Conservation (phyloP, 768 basidiomycete species). For the Bullera alba region DNA sequence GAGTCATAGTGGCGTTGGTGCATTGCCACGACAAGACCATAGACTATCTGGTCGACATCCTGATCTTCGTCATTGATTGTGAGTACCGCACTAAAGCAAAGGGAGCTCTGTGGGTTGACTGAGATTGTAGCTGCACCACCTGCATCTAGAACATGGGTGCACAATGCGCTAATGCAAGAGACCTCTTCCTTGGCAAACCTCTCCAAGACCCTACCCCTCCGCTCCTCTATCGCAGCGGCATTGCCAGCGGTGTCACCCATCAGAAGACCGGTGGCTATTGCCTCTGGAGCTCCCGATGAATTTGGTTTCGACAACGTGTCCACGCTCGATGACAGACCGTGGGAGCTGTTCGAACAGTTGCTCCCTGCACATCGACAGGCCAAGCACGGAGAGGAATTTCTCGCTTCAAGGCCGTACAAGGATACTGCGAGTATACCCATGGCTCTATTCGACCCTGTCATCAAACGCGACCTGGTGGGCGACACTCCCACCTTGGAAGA, state of each 20-base stretch:
- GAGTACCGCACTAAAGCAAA: conserved; percentile 1
- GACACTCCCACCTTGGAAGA: neutral
- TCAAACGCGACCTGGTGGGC: conserved; percentile 26
- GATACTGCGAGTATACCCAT: conserved; percentile 31
- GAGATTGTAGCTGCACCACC: conserved; percentile 20
- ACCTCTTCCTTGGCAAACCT: conserved; percentile 9
- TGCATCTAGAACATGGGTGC: conserved; percentile 17
- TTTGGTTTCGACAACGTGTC: conserved; percentile 4
- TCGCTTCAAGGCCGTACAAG: conserved; percentile 9
- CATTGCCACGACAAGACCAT: neutral
- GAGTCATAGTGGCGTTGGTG: conserved; percentile 15
- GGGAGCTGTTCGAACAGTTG: conserved; percentile 37
- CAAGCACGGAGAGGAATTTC: conserved; percentile 20
- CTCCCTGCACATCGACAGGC: conserved; percentile 7
- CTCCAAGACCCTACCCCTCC: conserved; percentile 1
- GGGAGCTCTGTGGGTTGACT: too few species aligned
- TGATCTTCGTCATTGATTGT: conserved; percentile 32
- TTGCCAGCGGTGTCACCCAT: conserved; percentile 22
- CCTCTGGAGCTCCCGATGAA: neutral
- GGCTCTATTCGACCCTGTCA: conserved; percentile 22
- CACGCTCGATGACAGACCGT: conserved; percentile 30
- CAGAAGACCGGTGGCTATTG: conserved; percentile 14
- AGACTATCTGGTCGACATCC: conserved; percentile 14
- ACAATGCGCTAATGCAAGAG: conserved; percentile 25
- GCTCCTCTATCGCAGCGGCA: conserved; percentile 3